Conservation (phyloP, 495 filamentous ascomycete genomes). For the Podospora sp. region DNA sequence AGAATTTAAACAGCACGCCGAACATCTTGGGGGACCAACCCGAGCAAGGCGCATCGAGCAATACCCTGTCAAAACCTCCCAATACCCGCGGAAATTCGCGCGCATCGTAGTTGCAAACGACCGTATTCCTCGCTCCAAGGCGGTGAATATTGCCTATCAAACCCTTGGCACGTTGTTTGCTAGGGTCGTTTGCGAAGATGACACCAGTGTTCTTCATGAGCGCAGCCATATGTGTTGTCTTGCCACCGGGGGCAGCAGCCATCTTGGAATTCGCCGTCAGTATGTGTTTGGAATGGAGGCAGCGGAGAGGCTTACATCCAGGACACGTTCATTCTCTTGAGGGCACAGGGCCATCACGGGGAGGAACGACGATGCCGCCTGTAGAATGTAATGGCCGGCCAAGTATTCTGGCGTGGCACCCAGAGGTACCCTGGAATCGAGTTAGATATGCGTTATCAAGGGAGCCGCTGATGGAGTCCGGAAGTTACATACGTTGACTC, state of each 20-base stretch:
- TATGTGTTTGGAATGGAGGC: not conserved
- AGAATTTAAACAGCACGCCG: not conserved
- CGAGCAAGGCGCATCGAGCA: conserved; percentile 50
- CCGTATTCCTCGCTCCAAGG: conserved; percentile 86
- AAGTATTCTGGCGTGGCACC: conserved; percentile 98
- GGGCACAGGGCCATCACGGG: conserved; percentile 97
- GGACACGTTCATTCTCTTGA: conserved; percentile 86
- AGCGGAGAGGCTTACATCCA: conserved; percentile 40
- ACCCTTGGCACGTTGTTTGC: conserved; percentile 90
- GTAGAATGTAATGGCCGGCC: conserved; percentile 95
- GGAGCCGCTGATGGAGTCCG: not conserved
- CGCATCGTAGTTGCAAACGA: conserved; percentile 94
- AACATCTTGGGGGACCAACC: conserved; percentile 21
- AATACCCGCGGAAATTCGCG: conserved; percentile 90
- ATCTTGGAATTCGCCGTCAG: conserved; percentile 60
- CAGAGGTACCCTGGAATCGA: conserved; percentile 65
- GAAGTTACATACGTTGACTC: conserved; percentile 62
- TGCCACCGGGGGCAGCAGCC: conserved; percentile 97
- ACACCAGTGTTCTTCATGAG: conserved; percentile 98
- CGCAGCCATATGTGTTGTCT: conserved; percentile 94
- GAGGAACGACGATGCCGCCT: conserved; percentile 95
- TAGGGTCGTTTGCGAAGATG: conserved; percentile 95
- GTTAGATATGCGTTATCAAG: not conserved
- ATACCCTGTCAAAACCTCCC: conserved; percentile 79
- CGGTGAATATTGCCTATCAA: conserved; percentile 97